These are phyloP conservation scores for Lepidium sativum DNA, from an alignment of 345 rosid species.

Conservation along the genomic window DNA sequence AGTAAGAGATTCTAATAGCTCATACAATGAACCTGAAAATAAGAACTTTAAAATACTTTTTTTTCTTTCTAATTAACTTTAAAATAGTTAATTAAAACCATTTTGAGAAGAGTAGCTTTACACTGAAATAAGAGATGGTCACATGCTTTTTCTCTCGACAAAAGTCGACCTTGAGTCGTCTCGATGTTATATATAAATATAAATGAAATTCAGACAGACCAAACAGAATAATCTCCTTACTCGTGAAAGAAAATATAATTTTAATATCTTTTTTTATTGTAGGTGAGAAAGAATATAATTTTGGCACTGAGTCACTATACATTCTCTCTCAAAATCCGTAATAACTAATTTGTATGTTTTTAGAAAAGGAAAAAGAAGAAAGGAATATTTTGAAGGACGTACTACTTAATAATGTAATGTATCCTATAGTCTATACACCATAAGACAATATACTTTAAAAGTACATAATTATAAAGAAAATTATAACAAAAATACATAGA, in stretches of 20 bases:
- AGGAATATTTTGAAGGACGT: constrained; percentile 1
- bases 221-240: constrained; percentile 2
- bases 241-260: too few species aligned
- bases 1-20: too few species aligned
- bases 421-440: not conserved
- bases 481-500: not conserved
- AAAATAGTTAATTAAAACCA: not conserved
- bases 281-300: too few species aligned
- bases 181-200: not conserved
- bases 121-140: not conserved
- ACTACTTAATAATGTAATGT: not conserved
- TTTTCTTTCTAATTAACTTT: not conserved
- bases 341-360: not conserved
- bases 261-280: too few species aligned
- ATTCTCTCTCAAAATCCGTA: constrained; percentile 1
- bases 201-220: constrained; percentile 1
- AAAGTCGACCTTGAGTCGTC: constrained; percentile 15
- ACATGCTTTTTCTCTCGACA: constrained; percentile 13
- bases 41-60: not conserved
- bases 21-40: constrained; percentile 5
- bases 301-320: not conserved
- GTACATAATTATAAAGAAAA: not conserved
- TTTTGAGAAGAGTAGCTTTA: not conserved
- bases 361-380: not conserved
- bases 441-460: not conserved